These are phyloP conservation scores for Plasmodium vinckei DNA, from an alignment of 169 alveolate genomes.

Conservation along the genomic window DNA sequence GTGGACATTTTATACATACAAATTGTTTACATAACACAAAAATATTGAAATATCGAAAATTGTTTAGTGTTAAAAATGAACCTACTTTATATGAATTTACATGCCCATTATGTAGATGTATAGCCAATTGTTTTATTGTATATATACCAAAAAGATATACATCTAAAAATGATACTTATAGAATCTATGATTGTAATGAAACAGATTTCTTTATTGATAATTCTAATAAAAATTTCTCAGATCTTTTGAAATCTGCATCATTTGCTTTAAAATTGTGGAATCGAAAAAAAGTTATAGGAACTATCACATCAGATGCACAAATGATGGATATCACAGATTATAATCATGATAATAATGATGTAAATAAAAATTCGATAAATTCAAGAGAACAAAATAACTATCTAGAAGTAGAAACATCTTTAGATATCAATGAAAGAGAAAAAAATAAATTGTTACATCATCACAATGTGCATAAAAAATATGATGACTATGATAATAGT, in stretches of 20 bases:
- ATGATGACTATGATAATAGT: too few species aligned
- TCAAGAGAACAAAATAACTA: background rate
- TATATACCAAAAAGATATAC: constrained; percentile 59
- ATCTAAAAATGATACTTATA: constrained; percentile 29
- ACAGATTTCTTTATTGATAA: constrained; percentile 24
- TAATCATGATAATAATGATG: background rate
- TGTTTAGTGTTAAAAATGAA: constrained; percentile 15
- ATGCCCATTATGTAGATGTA: constrained; percentile 60
- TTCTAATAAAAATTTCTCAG: constrained; percentile 43
- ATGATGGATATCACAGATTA: too few species aligned
- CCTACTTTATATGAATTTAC: constrained; percentile 63
- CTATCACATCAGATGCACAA: too few species aligned
- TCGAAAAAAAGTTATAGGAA: background rate
- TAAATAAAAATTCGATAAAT: background rate
- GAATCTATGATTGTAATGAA: constrained; percentile 38
- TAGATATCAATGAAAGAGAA: too few species aligned
- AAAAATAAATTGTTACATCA: too few species aligned
- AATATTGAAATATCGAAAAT: constrained; percentile 16
- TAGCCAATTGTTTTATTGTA: constrained; percentile 56
- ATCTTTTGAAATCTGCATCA: constrained; percentile 2
- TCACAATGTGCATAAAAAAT: too few species aligned
- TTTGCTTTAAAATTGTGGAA: too few species aligned
- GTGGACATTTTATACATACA: constrained; percentile 70
- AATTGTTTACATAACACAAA: constrained; percentile 59
- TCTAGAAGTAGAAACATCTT: background rate